Percentiles rank a stretch among this genome's conserved stretches.
These are phyloP conservation scores for Geranium rotundifolium DNA, from an alignment of 345 rosid species.

Conservation along the genomic window DNA sequence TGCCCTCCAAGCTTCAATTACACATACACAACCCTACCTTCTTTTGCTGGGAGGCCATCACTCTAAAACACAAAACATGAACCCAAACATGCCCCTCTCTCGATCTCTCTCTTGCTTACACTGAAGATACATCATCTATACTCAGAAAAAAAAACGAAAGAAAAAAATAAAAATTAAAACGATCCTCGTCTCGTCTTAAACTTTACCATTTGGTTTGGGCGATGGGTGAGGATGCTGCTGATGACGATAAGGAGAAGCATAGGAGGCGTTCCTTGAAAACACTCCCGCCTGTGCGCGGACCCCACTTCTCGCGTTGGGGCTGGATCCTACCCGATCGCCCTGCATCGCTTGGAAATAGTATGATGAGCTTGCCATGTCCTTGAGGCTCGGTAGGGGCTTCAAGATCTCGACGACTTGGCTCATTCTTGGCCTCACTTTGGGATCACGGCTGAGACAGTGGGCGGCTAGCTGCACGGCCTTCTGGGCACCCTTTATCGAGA, in stretches of 20 bases:
- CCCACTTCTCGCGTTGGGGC: too few relatives aligned
- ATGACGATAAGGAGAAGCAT: constrained; percentile 56
- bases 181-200: constrained; percentile 17
- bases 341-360: constrained; percentile 29
- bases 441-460: constrained; percentile 40
- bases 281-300: too few relatives aligned
- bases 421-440: constrained; percentile 41
- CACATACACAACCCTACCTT: too few relatives aligned
- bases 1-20: too few relatives aligned
- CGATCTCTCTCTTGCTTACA: too few relatives aligned
- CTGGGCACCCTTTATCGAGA: constrained; percentile 37
- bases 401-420: constrained; percentile 36
- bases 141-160: constrained; percentile 8
- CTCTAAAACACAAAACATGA: too few relatives aligned
- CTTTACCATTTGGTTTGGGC: constrained; percentile 54
- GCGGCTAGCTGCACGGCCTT: constrained; percentile 40
- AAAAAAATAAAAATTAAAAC: constrained; percentile 9
- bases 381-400: constrained; percentile 33
- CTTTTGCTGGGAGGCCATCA: too few relatives aligned
- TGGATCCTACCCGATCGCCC: constrained; percentile 8
- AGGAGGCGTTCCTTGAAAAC: constrained; percentile 15
- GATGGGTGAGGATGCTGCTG: constrained; percentile 45
- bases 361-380: constrained; percentile 43
- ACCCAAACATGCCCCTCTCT: too few relatives aligned
- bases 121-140: constrained; percentile 12